Percentiles rank a stretch among this genome's conserved stretches.
Evolutionary conservation across 208 protist species (phyloP).

Genomic region (Endotrypanum monterogeii): DNA sequence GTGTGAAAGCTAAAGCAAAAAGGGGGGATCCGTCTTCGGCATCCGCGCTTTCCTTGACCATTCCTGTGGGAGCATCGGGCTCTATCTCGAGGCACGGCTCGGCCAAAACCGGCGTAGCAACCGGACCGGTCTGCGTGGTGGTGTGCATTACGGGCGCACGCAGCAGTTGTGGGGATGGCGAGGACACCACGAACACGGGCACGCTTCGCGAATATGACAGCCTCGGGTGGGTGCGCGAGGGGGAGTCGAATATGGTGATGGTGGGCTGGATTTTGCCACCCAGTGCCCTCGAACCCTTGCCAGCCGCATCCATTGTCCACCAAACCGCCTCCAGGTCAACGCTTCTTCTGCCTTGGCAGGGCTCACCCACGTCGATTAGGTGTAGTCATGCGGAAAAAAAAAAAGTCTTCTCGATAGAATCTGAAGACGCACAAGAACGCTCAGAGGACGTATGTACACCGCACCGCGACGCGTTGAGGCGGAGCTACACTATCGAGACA

Average conservation of each 20-base stretch:
- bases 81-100: too few relatives aligned
- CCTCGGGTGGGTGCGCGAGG: not conserved
- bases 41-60: not conserved
- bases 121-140: not conserved
- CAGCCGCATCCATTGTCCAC: constrained; percentile 2
- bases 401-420: too few relatives aligned
- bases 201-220: too few relatives aligned
- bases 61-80: too few relatives aligned
- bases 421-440: too few relatives aligned
- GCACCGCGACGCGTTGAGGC: not conserved
- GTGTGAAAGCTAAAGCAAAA: not conserved
- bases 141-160: constrained; percentile 3
- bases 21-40: not conserved
- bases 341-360: constrained; percentile 4
- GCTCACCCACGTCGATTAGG: too few relatives aligned
- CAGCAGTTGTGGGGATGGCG: too few relatives aligned
- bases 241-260: constrained; percentile 10
- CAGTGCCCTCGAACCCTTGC: not conserved
- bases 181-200: not conserved
- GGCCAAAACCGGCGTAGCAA: not conserved
- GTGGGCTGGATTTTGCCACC: constrained; percentile 17
- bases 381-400: too few relatives aligned
- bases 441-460: too few relatives aligned
- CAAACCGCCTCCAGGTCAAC: not conserved
- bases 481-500: constrained; percentile 4